These are phyloP conservation scores for Trichoderma harzianum DNA, from an alignment of 2,329 filamentous ascomycete species.

Conservation along the genomic window DNA sequence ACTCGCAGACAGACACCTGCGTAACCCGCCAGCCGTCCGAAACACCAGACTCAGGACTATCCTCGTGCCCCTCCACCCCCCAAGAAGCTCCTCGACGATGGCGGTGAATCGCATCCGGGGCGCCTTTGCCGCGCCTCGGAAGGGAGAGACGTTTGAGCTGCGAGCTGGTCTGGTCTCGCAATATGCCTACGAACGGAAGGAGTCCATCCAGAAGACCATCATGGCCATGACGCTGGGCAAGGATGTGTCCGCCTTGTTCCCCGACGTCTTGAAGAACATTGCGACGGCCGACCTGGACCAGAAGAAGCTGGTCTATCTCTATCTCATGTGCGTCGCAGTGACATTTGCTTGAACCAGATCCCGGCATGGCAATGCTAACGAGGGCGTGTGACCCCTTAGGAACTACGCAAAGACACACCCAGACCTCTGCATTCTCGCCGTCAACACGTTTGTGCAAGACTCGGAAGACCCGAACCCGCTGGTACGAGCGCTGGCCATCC, in stretches of 20 bases:
- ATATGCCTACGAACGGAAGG: conserved; percentile 98
- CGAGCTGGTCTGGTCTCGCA: conserved; percentile 94
- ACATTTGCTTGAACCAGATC: not conserved
- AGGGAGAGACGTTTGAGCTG: conserved; percentile 97
- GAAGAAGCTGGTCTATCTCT: conserved; percentile 98
- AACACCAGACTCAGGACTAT: conserved; percentile 3
- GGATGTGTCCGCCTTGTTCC: conserved; percentile 95
- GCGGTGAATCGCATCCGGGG: conserved; percentile 94
- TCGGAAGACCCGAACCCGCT: conserved; percentile 97
- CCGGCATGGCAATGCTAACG: not conserved
- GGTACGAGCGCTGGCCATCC: conserved; percentile 88
- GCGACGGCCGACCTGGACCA: conserved; percentile 92
- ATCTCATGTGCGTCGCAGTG: conserved; percentile 71
- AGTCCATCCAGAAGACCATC: conserved; percentile 99
- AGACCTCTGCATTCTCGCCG: conserved; percentile 95
- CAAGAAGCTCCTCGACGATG: conserved; percentile 51
- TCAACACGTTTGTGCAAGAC: conserved; percentile 99
- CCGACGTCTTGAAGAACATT: conserved; percentile 98
- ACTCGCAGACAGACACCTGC: not conserved
- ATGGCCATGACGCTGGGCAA: conserved; percentile 99
- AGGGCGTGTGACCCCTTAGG: conserved; percentile 47
- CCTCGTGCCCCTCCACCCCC: conserved; percentile 28
- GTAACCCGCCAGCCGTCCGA: not conserved
- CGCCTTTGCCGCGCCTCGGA: conserved; percentile 87
- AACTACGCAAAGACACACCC: conserved; percentile 99